Conservation (phyloP, 208 protist species). For the Trypanosoma cruzi region DNA sequence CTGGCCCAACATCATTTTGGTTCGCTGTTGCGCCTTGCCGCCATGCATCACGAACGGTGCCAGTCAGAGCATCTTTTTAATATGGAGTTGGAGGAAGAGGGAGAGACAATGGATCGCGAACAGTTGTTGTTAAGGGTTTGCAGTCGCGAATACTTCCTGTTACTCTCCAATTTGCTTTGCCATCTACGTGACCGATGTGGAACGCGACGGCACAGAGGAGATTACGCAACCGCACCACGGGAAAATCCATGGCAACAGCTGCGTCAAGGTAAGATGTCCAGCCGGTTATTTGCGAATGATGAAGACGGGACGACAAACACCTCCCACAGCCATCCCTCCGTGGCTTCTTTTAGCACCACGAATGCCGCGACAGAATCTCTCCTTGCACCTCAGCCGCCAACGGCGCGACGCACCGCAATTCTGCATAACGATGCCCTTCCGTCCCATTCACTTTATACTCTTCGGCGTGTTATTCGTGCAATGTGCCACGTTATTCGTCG, state of each 20-base stretch:
- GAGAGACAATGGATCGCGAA: background rate
- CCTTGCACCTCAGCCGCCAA: background rate
- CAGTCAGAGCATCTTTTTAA: background rate
- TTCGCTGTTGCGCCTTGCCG: slow-evolving; percentile 13
- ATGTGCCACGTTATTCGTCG: slow-evolving; percentile 10
- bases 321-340: slow-evolving; percentile 15
- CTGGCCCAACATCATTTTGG: slow-evolving; percentile 21
- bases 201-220: background rate
- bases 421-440: background rate
- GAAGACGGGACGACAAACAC: slow-evolving; percentile 22
- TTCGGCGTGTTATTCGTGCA: slow-evolving; percentile 23
- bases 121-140: slow-evolving; percentile 9
- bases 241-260: slow-evolving; percentile 27
- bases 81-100: background rate
- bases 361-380: background rate
- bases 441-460: slow-evolving; percentile 1
- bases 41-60: background rate
- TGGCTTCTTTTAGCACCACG: background rate
- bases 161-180: slow-evolving; percentile 6
- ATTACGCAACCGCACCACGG: background rate
- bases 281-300: background rate
- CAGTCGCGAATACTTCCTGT: slow-evolving; percentile 9
- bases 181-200: slow-evolving; percentile 16
- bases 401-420: background rate
- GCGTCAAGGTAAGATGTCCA: background rate